Evolutionary conservation across 352 stramenopile genomes (phyloP).

Genomic region (Paralagenidium karlingii): DNA sequence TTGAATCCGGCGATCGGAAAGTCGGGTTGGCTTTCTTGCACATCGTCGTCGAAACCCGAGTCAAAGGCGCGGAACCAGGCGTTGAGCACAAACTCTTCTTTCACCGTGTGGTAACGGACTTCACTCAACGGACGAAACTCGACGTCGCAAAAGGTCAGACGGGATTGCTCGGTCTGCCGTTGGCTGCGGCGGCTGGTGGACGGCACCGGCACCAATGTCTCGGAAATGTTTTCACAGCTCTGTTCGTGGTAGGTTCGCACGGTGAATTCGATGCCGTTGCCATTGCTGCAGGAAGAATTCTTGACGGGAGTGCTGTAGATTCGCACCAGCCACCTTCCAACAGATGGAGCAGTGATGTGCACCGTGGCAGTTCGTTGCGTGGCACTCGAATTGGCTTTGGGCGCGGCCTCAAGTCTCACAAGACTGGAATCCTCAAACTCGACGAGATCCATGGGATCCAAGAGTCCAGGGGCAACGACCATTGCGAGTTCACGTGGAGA

Average conservation of each 20-base stretch:
- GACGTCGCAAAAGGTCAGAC: constrained; percentile 7
- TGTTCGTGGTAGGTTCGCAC: constrained; percentile 2
- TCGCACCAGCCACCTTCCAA: constrained; percentile 8
- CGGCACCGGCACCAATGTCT: too few relatives aligned
- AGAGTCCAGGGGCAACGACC: too few relatives aligned
- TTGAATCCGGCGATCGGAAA: constrained; percentile 5
- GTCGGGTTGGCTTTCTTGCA: neutral
- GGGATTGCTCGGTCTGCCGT: too few relatives aligned
- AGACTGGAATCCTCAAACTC: too few relatives aligned
- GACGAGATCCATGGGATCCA: too few relatives aligned
- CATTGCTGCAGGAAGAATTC: constrained; percentile 1
- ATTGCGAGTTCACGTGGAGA: too few relatives aligned
- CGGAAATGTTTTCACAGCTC: neutral
- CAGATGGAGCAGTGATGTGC: neutral
- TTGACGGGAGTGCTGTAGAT: neutral
- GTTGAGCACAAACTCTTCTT: neutral
- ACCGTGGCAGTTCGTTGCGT: constrained; percentile 1
- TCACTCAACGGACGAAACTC: constrained; percentile 3
- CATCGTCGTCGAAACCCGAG: constrained; percentile 1
- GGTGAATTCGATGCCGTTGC: constrained; percentile 4
- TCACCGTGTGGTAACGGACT: constrained; percentile 4
- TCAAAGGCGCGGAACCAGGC: constrained; percentile 4
- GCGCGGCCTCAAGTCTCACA: neutral
- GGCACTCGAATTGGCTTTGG: neutral
- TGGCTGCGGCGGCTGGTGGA: too few relatives aligned